Evolutionary conservation across 352 stramenopile species (phyloP), one percentile per base, ranked within the genome.

Genomic region (Phytophthora pinifolia): DNA sequence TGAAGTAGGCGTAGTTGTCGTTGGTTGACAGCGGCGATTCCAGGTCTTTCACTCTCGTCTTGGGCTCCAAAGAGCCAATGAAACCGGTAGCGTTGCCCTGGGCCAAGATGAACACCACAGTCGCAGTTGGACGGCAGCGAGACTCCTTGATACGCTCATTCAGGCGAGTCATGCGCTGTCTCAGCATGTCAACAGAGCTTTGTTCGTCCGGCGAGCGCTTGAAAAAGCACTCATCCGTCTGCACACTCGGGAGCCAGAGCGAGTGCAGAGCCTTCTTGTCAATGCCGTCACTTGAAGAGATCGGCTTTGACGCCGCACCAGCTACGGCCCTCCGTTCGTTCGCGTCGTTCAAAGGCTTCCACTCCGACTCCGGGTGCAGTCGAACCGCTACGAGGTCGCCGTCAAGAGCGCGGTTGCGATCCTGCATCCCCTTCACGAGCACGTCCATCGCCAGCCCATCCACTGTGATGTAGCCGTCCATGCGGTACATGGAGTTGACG

Each of bases 391-490:
- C 84, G 12, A 93, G 55, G 52, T 95, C 87, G n/a, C 83, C 75
- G 39, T 95, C 76, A 43, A 96, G 60, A 1, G 76, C 85, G 15
- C 86, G 81, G 35, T 94, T 95, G 2, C 85, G 77, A 46, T 88
- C 72, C 27, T 72, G 59, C 46, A 84, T 73, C 6, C 82, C 83
- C 45, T 92, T 77, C 4, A 94, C 67, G 14, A 92, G 48, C 6
- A 96, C 58, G 49, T 95, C 87, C 46, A 86, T 73, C 13, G 70
- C 60, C 12, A 96, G 70, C 0, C 86, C 86, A 25, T 89, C 70
- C 12, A 96, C 69, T 3, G 82, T 81, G 27, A 95, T 63, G 48
- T 92, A 96, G 10, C 79, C 86, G 48, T 93, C 76, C 55, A 79
- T 71, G 15, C 75, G 72, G 25, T 89, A 91, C 51, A 77, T 77